These are phyloP conservation scores for Tolypocladium inflatum DNA, from an alignment of 2,329 filamentous ascomycete genomes.

Conservation along the genomic window DNA sequence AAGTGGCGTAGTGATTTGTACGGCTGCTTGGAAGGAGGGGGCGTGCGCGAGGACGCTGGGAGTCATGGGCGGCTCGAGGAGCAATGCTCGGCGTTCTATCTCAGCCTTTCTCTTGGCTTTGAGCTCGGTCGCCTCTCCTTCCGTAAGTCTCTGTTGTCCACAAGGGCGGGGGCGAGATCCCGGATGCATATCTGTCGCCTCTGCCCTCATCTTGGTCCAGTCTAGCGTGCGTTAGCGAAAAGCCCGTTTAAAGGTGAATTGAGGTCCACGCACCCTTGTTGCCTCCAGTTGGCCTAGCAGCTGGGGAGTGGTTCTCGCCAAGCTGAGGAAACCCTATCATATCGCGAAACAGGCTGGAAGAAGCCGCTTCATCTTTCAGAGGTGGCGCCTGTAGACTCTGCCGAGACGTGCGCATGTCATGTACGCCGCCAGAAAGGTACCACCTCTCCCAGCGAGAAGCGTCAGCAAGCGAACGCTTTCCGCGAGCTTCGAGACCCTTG, in stretches of 20 bases:
- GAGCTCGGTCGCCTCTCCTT: slow-evolving; percentile 52
- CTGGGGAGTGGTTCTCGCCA: not conserved
- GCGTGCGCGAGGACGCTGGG: slow-evolving; percentile 57
- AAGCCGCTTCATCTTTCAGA: not conserved
- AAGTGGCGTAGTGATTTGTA: slow-evolving; percentile 59
- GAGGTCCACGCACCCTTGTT: not conserved
- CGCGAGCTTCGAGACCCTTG: slow-evolving; percentile 60
- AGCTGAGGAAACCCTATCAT: not conserved
- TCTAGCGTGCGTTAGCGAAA: not conserved
- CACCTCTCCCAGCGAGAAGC: slow-evolving; percentile 68
- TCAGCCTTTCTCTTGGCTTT: slow-evolving; percentile 57
- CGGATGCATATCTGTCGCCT: not conserved
- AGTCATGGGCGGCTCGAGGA: slow-evolving; percentile 56
- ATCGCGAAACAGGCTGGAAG: not conserved
- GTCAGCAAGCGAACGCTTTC: slow-evolving; percentile 50
- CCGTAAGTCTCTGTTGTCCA: slow-evolving; percentile 39
- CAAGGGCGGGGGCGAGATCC: slow-evolving; percentile 5
- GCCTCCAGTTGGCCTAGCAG: not conserved
- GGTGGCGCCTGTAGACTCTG: not conserved
- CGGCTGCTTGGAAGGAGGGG: slow-evolving; percentile 63
- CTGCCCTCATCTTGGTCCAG: not conserved
- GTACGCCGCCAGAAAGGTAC: slow-evolving; percentile 38
- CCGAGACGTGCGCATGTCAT: slow-evolving; percentile 21
- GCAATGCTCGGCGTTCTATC: slow-evolving; percentile 60
- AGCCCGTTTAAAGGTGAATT: no score